Base-by-base conservation (phyloP, 176 grass and related monocot genomes). In the Elymus sibiricus region DNA sequence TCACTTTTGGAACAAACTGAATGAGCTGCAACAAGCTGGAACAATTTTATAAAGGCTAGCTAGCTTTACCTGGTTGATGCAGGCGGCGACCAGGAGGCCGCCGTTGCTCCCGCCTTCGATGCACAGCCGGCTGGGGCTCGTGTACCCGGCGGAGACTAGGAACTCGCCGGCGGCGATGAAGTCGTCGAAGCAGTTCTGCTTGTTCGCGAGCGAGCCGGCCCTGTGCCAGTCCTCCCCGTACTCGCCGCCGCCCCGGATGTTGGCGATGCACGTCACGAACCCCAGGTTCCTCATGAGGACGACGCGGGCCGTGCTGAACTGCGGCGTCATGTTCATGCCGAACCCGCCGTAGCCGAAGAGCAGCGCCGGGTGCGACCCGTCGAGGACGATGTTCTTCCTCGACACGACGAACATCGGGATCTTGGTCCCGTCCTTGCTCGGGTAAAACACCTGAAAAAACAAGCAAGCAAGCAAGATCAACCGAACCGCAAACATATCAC, bases 181-280 rank as follows among this genome's bases (percentile, higher is more conserved):
- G 51, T 98, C 96, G 63, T 98, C 86, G 88, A 98, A 98, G 89
- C 93, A 95, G 83, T 98, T 98, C 78, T 98, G 96, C 87, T 98
- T 98, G 62, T 95, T 92, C 0, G 81, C 86, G 2, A 94, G 90
- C 5, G 91, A 88, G 25, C 96, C 92, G 21, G 86, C 89, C 61
- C 84, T 82, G 58, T 98, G 96, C 96, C 93, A 98, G 28, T 60
- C 96, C 77, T 98, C 93, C 5, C 96, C 96, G 89, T 98, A 98
- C 87, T 98, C 96, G 0, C 96, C 96, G 34, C 96, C 96, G 66
- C 96, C 96, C 4, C 96, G 31, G 77, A 98, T 90, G 88, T 98
- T 98, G 35, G 93, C 96, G 68, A 92, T 38, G 79, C 96, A 98
- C 66, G 87, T 64, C 56, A 98, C 84, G 42, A 90, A 90, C 2